Conservation (phyloP, 2,329 filamentous ascomycete genomes). For the Amauroascus niger region DNA sequence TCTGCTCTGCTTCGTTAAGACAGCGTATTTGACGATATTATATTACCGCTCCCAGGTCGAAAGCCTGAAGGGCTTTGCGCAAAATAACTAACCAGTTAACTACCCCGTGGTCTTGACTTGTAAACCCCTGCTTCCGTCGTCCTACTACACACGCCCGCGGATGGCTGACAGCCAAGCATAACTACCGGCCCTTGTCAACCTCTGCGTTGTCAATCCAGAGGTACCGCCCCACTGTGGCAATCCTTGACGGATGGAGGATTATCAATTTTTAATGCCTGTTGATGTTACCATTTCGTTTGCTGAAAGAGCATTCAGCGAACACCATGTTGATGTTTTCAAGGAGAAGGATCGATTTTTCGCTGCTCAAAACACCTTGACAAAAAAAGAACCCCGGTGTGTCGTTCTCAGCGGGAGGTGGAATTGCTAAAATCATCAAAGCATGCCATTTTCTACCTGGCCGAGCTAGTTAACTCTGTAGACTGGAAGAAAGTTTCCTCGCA, state of each 20-base stretch:
- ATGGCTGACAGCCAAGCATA: constrained; percentile 4
- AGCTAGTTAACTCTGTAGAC: too few species aligned
- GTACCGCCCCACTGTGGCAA: not conserved
- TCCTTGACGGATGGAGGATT: not conserved
- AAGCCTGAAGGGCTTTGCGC: too few species aligned
- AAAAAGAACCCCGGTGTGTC: too few species aligned
- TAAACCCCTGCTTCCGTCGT: constrained; percentile 4
- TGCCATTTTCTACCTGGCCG: too few species aligned
- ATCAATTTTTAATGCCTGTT: constrained; percentile 1
- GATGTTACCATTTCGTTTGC: constrained; percentile 5
- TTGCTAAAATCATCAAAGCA: too few species aligned
- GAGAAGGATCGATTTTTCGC: not conserved
- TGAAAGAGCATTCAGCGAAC: not conserved
- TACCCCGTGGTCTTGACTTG: not conserved
- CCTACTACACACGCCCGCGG: constrained; percentile 3
- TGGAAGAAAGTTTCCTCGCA: not conserved
- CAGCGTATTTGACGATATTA: too few species aligned
- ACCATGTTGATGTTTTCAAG: not conserved
- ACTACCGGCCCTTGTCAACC: not conserved
- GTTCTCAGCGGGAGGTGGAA: too few species aligned
- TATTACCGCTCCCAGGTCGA: too few species aligned
- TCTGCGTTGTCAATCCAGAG: constrained; percentile 12
- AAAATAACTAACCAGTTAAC: too few species aligned
- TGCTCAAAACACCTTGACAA: not conserved
- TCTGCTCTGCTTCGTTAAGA: too few species aligned